phyloP scores from a whole-genome alignment of 306 rosid species.

The Acacia acuminata region DNA sequence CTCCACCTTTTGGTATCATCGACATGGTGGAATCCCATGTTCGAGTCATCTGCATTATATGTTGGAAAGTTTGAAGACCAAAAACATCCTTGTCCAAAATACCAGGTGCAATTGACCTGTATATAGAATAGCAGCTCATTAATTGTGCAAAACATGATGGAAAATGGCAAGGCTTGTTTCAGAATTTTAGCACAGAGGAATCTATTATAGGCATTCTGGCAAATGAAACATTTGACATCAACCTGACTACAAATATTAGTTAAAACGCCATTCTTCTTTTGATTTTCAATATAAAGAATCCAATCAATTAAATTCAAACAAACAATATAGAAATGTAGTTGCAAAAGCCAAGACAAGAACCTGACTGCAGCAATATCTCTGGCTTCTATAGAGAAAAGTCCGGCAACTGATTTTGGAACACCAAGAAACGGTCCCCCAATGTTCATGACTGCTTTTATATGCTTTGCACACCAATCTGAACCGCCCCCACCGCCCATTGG shows the following conservation, averaged over 20 bases:
- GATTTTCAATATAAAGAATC: neutral
- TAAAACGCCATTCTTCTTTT: neutral
- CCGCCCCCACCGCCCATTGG: constrained; percentile 91
- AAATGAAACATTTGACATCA: neutral
- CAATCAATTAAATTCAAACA: neutral
- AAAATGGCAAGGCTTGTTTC: neutral
- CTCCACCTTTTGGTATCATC: neutral
- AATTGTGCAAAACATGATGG: neutral
- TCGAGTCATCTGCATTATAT: constrained; percentile 2
- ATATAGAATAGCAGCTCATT: neutral
- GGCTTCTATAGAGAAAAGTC: constrained; percentile 8
- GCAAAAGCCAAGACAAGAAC: neutral
- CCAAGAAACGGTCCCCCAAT: constrained; percentile 79
- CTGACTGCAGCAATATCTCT: constrained; percentile 4
- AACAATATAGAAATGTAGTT: neutral
- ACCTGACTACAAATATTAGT: neutral
- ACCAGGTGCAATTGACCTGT: neutral
- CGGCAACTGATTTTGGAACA: constrained; percentile 2
- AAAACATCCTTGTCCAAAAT: neutral
- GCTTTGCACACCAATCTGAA: constrained; percentile 83
- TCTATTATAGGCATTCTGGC: neutral
- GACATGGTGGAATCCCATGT: constrained; percentile 10
- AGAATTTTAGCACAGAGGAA: neutral
- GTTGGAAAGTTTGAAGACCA: constrained; percentile 6
- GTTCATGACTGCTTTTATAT: constrained; percentile 73